These are phyloP conservation scores for Citrus australasica DNA, from an alignment of 345 rosid species.

Conservation along the genomic window DNA sequence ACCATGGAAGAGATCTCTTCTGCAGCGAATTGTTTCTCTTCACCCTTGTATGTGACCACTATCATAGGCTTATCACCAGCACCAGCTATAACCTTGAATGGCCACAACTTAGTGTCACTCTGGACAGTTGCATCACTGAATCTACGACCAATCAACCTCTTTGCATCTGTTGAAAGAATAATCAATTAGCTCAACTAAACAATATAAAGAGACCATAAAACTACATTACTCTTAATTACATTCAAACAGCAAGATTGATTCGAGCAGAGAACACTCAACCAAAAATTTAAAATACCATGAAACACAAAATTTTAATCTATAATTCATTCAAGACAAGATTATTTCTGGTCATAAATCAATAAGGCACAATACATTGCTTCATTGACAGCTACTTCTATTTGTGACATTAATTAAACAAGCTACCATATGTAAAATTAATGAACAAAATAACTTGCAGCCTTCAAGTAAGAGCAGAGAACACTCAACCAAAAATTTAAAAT, in stretches of 20 bases:
- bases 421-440: too few species aligned
- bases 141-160: conserved; percentile 74
- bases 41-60: conserved; percentile 60
- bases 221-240: background rate
- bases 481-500: too few species aligned
- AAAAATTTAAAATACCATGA: background rate
- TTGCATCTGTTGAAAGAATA: conserved; percentile 46
- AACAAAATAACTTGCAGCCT: too few species aligned
- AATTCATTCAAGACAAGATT: too few species aligned
- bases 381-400: background rate
- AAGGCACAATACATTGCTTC: background rate
- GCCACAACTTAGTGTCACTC: conserved; percentile 71
- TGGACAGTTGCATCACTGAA: conserved; percentile 60
- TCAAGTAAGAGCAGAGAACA: too few species aligned
- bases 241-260: too few species aligned
- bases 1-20: conserved; percentile 82
- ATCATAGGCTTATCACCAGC: conserved; percentile 79
- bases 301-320: too few species aligned
- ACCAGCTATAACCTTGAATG: conserved; percentile 67
- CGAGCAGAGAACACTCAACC: background rate
- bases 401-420: too few species aligned
- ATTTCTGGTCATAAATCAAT: too few species aligned
- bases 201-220: background rate
- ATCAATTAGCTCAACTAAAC: background rate
- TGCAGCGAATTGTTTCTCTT: conserved; percentile 65